phyloP scores from a whole-genome alignment of 225 moss, liverwort and hornwort genomes.

The Ulota crispa region DNA sequence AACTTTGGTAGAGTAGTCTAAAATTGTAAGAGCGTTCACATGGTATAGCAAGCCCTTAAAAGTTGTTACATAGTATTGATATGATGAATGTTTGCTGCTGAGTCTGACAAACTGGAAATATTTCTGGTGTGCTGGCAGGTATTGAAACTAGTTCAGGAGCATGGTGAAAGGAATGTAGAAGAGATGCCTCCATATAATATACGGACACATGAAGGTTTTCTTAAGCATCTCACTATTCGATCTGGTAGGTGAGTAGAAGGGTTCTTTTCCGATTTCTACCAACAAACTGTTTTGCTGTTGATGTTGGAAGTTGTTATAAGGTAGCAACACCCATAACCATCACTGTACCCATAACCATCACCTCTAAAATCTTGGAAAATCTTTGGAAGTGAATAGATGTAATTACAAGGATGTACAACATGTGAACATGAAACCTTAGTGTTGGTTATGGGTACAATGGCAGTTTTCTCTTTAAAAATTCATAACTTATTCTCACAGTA shows the following conservation, averaged over 20 bases:
- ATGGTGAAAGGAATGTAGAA: conserved; percentile 59
- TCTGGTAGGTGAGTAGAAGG: conserved; percentile 76
- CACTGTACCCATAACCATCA: no score
- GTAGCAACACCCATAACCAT: no score
- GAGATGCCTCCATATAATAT: conserved; percentile 76
- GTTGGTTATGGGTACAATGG: no score
- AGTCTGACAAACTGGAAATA: not conserved
- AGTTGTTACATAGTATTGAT: not conserved
- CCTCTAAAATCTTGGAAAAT: no score
- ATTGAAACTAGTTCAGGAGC: conserved; percentile 65
- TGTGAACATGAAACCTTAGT: no score
- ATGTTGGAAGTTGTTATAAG: not conserved
- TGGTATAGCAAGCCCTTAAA: not conserved
- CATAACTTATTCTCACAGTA: no score
- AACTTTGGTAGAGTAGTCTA: not conserved
- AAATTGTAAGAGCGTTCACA: not conserved
- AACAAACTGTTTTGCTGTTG: not conserved
- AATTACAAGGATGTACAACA: no score
- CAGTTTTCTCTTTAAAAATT: no score
- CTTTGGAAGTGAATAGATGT: no score
- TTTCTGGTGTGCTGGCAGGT: conserved; percentile 51
- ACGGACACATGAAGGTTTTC: conserved; percentile 74
- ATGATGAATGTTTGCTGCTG: not conserved
- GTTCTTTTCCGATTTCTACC: not conserved
- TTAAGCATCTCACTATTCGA: conserved; percentile 87